Conservation (phyloP, 1,284 basidiomycete species). For the Athelia psychrophila region DNA sequence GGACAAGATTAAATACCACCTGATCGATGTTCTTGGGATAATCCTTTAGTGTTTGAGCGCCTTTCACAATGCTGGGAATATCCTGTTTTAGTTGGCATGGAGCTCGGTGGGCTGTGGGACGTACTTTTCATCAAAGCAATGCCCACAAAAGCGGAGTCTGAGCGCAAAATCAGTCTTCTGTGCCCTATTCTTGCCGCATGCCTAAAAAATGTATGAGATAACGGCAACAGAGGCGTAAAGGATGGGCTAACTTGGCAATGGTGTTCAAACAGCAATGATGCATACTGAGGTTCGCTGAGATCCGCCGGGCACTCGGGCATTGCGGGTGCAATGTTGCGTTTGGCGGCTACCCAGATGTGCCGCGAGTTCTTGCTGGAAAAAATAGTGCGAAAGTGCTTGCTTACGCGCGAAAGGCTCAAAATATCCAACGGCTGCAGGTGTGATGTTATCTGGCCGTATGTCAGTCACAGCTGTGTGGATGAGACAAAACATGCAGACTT, state of each 20-base stretch:
- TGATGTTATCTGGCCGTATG: not conserved
- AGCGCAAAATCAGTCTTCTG: not conserved
- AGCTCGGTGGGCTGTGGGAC: not conserved
- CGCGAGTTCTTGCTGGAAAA: not conserved
- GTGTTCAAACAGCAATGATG: not conserved
- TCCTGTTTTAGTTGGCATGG: not conserved
- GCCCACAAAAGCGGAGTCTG: not conserved
- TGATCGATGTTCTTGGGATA: not conserved
- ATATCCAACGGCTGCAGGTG: not conserved
- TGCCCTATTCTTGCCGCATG: not conserved
- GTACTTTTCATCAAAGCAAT: not conserved
- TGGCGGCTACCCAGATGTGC: not conserved
- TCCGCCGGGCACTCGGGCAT: not conserved
- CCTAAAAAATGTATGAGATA: not conserved
- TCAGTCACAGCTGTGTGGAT: not conserved
- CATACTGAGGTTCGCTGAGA: slow-evolving; percentile 1
- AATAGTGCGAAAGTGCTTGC: not conserved
- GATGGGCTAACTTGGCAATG: not conserved
- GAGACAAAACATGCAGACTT: not conserved
- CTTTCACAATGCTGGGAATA: not conserved
- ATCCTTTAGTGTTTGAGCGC: not conserved
- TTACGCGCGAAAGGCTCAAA: not conserved
- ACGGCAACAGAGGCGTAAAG: not conserved
- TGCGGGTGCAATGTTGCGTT: not conserved
- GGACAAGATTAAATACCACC: not conserved